Base-by-base conservation (phyloP, 257 asterid genomes). In the Jasminum sambac region DNA sequence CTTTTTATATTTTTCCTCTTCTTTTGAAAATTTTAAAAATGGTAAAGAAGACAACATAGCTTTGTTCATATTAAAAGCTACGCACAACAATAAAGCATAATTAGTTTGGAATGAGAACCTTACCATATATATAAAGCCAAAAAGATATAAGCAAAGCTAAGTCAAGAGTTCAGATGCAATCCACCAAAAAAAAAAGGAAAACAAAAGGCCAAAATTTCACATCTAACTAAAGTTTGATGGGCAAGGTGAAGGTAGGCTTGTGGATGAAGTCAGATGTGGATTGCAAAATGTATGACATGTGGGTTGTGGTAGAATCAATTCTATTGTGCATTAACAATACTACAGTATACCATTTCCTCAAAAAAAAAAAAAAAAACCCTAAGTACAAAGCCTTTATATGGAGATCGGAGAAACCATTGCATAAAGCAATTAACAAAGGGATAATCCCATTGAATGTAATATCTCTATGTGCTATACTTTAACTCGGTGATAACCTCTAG, bases 221-320 rank as follows among this genome's bases (percentile, higher is more conserved):
- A 30, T 30, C 36, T 4, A 30, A 30, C n/a, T n/a, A 4, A 4
- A 30, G 2, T 30, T 30, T 30, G 36, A 30, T 30, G 36, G 36
- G 36, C 2, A 30, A 30, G 4, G 1, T 30, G 4, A 30, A n/a
- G n/a, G n/a, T n/a, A n/a, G n/a, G n/a, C 75, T 71, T 75, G 36
- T 71, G 68, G 59, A 57, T 23, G 63, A 75, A 79, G 72, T 26
- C 38, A 64, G 73, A 58, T 63, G 64, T 14, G 43, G 71, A 75
- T 38, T 75, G 52, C 64, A 46, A 69, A 69, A 41, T 24, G 65
- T 17, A 61, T 11, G 23, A 40, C 50, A 64, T 30, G 62, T 37
- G 39, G 25, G 40, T 46, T 39, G 63, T 60, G 63, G 69, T 17
- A 25, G 72, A 58, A 75, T 72, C 64, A 68, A 46, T 72, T 60